Evolutionary conservation across 2,329 filamentous ascomycete genomes (phyloP), one percentile per base, ranked within the genome.

Genomic region (Blastomyces parvus): DNA sequence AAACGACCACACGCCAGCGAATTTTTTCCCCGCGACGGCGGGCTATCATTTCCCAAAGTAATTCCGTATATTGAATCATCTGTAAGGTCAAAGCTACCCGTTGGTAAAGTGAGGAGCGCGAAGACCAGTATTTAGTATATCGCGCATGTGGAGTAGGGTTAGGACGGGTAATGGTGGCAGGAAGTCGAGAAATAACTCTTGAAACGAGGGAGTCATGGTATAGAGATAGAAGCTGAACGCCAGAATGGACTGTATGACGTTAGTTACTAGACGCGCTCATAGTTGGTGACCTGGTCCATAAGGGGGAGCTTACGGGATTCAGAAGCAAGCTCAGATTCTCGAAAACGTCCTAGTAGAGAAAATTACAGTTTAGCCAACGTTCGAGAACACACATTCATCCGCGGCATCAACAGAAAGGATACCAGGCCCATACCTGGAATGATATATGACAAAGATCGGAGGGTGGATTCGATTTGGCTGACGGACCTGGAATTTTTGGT

Each of bases 31-130:
- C 91, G 66, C 87, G 87, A 59, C 93, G 84, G 77, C 96, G 95
- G 36, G 92, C 92, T 36, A 89, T 85, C 94, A 99, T 99, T 75
- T 99, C 94, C 84, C 93, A 94, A n/a, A 99, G 79, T 38, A 99
- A 81, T 77, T 99, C 91, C 0, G 92, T 96, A 73, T 97, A 97
- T 69, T 94, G 89, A 33, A 97, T 89, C 78, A 96, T 88, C 73
- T 96, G 91, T 59, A 99, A 80, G 4, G 91, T 80, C 67, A 92
- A 83, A 50, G 93, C 92, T 62, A 95, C 85, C 64, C 89, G 85
- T 64, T 88, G 85, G 76, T 99, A 99, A 11, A 90, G 81, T 4
- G 83, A 80, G 70, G 84, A 87, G 62, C 81, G 81, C 59, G 81
- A 78, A 22, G 81, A 81, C 82, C 84, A 87, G 73, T 85, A 86